Percentiles rank a stretch among this genome's conserved stretches.
Conservation (phyloP, 768 basidiomycete genomes). For the Termitomyces sp. region DNA sequence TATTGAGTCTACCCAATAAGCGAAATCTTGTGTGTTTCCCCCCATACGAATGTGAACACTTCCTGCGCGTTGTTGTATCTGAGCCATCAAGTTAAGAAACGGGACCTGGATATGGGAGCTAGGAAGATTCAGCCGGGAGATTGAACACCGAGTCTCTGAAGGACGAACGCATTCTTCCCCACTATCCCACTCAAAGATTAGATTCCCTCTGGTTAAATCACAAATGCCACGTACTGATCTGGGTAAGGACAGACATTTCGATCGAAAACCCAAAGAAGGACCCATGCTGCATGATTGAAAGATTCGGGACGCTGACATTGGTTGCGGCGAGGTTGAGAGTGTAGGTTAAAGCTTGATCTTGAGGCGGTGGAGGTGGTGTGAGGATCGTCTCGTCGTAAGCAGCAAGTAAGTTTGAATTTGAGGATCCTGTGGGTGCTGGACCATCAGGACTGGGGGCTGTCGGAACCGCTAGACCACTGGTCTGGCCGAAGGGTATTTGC, state of each 20-base stretch:
- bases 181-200: not conserved
- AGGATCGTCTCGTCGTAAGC: slow-evolving; percentile 53
- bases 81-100: slow-evolving; percentile 65
- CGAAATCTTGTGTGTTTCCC: slow-evolving; percentile 66
- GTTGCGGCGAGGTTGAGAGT: slow-evolving; percentile 36
- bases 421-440: slow-evolving; percentile 19
- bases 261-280: slow-evolving; percentile 74
- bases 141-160: not conserved
- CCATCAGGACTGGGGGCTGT: not conserved
- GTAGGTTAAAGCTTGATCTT: slow-evolving; percentile 40
- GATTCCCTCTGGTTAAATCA: no score
- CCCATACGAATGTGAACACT: slow-evolving; percentile 56
- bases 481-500: slow-evolving; percentile 24
- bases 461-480: slow-evolving; percentile 6
- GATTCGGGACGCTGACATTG: slow-evolving; percentile 26
- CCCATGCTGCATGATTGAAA: slow-evolving; percentile 41
- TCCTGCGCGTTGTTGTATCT: slow-evolving; percentile 54
- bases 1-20: slow-evolving; percentile 36
- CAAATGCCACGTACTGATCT: slow-evolving; percentile 42
- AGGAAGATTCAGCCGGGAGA: not conserved
- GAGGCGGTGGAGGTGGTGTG: slow-evolving; percentile 46
- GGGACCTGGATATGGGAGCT: slow-evolving; percentile 25
- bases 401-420: slow-evolving; percentile 31
- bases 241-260: slow-evolving; percentile 69
- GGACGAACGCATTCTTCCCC: not conserved